phyloP scores from a whole-genome alignment of 179 eudicot genomes.

The Patellifolia procumbens region DNA sequence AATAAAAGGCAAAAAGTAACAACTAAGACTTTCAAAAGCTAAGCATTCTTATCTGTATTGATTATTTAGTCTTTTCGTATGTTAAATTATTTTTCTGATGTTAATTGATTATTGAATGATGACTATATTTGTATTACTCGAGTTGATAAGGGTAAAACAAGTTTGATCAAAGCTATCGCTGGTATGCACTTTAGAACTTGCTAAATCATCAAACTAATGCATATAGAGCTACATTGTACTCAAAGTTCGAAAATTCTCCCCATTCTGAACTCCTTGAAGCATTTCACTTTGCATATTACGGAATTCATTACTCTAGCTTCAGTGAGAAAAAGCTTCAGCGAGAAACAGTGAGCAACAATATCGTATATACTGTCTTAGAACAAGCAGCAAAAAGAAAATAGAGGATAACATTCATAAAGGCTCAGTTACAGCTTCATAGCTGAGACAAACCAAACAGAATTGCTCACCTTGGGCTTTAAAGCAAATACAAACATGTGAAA shows the following conservation, averaged over 20 bases:
- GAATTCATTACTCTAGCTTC: neutral
- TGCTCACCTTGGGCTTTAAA: conserved; percentile 64
- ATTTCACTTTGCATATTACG: neutral
- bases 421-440: conserved; percentile 7
- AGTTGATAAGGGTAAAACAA: neutral
- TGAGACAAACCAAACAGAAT: neutral
- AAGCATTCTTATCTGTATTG: neutral
- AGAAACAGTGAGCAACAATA: neutral
- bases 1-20: neutral
- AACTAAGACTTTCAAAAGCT: neutral
- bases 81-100: neutral
- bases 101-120: no score
- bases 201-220: neutral
- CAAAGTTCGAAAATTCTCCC: neutral
- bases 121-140: neutral
- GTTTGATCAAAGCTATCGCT: neutral
- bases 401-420: neutral
- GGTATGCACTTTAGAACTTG: neutral
- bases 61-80: neutral
- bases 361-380: neutral
- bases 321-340: neutral
- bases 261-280: neutral
- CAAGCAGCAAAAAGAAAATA: neutral
- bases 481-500: conserved; percentile 53
- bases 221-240: neutral